Conservation (phyloP, 2,329 filamentous ascomycete genomes). For the Exophiala bonariae region DNA sequence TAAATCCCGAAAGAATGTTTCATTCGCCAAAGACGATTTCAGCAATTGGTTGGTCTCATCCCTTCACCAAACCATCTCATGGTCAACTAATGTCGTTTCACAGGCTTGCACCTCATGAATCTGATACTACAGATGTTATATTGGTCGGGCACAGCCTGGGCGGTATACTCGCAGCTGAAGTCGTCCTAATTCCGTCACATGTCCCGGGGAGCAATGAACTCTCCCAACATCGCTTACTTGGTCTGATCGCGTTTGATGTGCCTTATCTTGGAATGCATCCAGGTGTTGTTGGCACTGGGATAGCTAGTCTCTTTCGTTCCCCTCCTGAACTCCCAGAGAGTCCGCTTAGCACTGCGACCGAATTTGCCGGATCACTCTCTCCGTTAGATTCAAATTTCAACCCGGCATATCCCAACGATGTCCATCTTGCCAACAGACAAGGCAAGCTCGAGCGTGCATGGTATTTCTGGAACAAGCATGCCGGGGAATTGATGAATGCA, state of each 20-base stretch:
- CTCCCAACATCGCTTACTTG: constrained; percentile 74
- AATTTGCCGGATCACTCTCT: constrained; percentile 17
- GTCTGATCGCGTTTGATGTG: constrained; percentile 78
- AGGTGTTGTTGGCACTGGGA: constrained; percentile 78
- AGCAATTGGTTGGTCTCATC: constrained; percentile 64
- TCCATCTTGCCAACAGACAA: constrained; percentile 66
- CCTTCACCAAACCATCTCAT: not conserved
- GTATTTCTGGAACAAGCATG: constrained; percentile 82
- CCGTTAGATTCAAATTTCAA: constrained; percentile 65
- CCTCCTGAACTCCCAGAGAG: constrained; percentile 34
- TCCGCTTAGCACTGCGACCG: constrained; percentile 1
- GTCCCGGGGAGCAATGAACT: constrained; percentile 31
- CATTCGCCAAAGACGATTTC: constrained; percentile 77
- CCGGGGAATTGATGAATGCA: constrained; percentile 67
- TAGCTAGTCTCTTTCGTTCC: constrained; percentile 72
- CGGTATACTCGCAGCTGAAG: constrained; percentile 77
- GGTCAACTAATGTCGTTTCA: constrained; percentile 4
- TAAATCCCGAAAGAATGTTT: constrained; percentile 45
- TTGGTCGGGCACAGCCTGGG: constrained; percentile 90
- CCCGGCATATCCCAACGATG: constrained; percentile 73
- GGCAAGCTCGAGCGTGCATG: constrained; percentile 63
- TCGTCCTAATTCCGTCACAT: constrained; percentile 59
- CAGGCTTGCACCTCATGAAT: constrained; percentile 75
- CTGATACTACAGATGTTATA: constrained; percentile 71
- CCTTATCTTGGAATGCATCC: constrained; percentile 88